Conservation (phyloP, 768 basidiomycete genomes). For the Leccinum subtestaceum region DNA sequence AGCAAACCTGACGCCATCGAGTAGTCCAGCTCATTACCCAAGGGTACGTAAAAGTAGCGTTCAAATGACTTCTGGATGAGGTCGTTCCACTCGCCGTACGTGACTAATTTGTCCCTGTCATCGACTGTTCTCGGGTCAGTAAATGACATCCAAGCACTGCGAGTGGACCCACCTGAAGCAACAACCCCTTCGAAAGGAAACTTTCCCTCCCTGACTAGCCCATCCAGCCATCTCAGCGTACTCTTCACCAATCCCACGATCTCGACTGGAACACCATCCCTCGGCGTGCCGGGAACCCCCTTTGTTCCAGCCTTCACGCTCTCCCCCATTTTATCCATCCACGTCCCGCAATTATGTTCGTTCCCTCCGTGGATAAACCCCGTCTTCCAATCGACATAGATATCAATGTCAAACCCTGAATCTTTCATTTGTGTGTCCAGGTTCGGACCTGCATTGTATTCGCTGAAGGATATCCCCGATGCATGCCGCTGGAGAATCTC, state of each 20-base stretch:
- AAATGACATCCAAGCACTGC: neutral
- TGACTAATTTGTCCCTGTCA: conserved; percentile 64
- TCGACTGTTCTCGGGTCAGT: conserved; percentile 48
- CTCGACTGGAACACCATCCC: conserved; percentile 95
- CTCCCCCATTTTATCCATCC: conserved; percentile 99
- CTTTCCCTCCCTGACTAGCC: conserved; percentile 56
- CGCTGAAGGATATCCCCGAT: conserved; percentile 87
- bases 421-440: conserved; percentile 97
- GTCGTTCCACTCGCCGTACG: conserved; percentile 87
- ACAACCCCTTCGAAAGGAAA: conserved; percentile 93
- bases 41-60: conserved; percentile 84
- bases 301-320: conserved; percentile 89
- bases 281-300: conserved; percentile 92
- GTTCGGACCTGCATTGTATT: conserved; percentile 94
- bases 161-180: conserved; percentile 59
- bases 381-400: conserved; percentile 94
- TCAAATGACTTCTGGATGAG: conserved; percentile 88
- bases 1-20: neutral
- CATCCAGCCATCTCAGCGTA: conserved; percentile 84
- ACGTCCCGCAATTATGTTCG: conserved; percentile 83
- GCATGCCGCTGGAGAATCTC: conserved; percentile 95
- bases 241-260: conserved; percentile 93
- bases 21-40: conserved; percentile 41
- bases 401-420: conserved; percentile 89
- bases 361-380: conserved; percentile 90